Base-by-base conservation (phyloP, 441 rosid species). In the Pelargonium exstipulatum region DNA sequence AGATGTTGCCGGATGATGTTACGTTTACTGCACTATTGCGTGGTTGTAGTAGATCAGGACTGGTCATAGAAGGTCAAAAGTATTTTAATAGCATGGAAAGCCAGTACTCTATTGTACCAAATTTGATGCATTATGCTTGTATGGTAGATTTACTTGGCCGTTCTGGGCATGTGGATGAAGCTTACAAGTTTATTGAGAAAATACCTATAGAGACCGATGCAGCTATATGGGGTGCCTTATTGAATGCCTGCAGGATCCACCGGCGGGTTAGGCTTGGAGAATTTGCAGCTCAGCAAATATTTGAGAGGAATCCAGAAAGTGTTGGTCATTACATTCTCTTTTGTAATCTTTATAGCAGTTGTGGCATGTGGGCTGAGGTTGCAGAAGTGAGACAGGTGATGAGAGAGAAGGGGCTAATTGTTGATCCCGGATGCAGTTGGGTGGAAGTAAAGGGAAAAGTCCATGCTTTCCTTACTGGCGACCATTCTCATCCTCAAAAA, bases 391-490 rank as follows among this genome's bases (percentile, higher is more conserved):
- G 90, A 78, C 82, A 79, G 70, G 78, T 72, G 69, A 91, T 94
- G 97, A 87, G 80, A 76, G 91, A 84, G 73, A 83, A 79, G 71
- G 93, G 91, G 66, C 83, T 94, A 71, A 84, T 77, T 9, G 76
- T 86, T 77, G 97, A 94, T 83, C 86, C 96, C 24, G 98, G 97
- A 9, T 94, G 97, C 81, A 88, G 98, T 79, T 93, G 97, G 97
- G 90, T 91, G 42, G 97, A 93, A 81, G 84, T 84, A 37, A 93
- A 88, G 74, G 98, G 97, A 66, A 87, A 89, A 74, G 85, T 91
- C 60, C 93, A 94, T 43, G 98, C 97, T 69, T 89, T 94, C 80
- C 96, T 94, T 49, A 89, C 82, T 22, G 81, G 85, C 9, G 93
- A 94, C 69, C 75, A 81, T 76, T 86, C 57, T 74, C 97, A 87